Conservation (phyloP, 2,329 filamentous ascomycete genomes). For the Colletotrichum spaethianum region DNA sequence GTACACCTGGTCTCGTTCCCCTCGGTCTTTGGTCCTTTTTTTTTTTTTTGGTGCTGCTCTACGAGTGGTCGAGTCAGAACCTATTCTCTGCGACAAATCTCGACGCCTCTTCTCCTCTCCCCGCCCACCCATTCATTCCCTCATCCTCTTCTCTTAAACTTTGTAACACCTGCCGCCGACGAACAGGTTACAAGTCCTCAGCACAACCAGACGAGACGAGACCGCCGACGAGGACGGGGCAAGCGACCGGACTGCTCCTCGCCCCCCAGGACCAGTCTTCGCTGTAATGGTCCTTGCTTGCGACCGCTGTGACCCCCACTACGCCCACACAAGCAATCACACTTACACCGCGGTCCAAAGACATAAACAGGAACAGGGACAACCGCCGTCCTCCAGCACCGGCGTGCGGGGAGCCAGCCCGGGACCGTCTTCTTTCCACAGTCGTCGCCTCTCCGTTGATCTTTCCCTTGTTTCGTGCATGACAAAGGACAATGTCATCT, state of each 20-base stretch:
- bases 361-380: constrained; percentile 38
- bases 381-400: constrained; percentile 31
- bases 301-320: constrained; percentile 30
- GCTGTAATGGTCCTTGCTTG: constrained; percentile 19
- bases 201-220: constrained; percentile 1
- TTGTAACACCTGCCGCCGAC: constrained; percentile 3
- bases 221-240: neutral
- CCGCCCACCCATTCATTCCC: constrained; percentile 7
- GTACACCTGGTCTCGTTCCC: constrained; percentile 15
- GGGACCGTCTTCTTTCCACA: constrained; percentile 25
- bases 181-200: neutral
- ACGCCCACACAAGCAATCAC: constrained; percentile 8
- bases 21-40: constrained; percentile 7
- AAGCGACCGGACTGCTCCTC: constrained; percentile 25
- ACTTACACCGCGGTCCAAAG: constrained; percentile 38
- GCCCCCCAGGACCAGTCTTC: constrained; percentile 8
- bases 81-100: constrained; percentile 34
- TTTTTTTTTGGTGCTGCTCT: constrained; percentile 6
- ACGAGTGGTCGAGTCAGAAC: constrained; percentile 22
- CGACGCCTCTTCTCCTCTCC: constrained; percentile 24
- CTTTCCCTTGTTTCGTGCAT: constrained; percentile 44
- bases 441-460: constrained; percentile 46
- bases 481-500: constrained; percentile 56
- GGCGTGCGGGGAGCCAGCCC: constrained; percentile 37
- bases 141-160: neutral